A percentile compares a stretch with the other conserved stretches of the same genome.
Evolutionary conservation across 2,329 filamentous ascomycete species (phyloP).

Genomic region (Aspergillus fijiensis): DNA sequence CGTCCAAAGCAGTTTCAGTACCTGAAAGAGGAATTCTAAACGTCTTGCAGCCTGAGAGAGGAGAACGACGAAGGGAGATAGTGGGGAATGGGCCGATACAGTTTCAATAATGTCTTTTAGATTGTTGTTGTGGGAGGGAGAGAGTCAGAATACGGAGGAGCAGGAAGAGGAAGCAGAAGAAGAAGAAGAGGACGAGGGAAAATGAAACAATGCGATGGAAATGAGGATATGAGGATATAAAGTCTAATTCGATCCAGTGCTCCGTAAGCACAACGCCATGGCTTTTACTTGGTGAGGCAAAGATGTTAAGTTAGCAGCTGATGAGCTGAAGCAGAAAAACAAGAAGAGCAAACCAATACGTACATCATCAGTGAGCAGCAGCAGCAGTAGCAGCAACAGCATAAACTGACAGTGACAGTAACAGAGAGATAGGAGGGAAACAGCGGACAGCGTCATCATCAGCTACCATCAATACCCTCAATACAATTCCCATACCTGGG

Average conservation of each 20-base stretch:
- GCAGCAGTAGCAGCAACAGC: not conserved
- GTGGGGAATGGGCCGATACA: not conserved
- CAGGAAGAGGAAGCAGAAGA: constrained; percentile 6
- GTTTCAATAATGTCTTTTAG: not conserved
- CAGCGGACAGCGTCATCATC: not conserved
- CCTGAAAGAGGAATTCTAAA: not conserved
- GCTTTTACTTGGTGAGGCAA: not conserved
- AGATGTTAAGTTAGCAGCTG: not conserved
- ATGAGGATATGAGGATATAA: constrained; percentile 7
- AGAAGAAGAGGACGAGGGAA: no score
- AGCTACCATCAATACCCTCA: not conserved
- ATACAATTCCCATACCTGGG: not conserved
- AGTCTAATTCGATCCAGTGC: constrained; percentile 11
- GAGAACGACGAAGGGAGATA: not conserved
- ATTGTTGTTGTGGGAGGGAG: not conserved
- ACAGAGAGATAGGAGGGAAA: not conserved
- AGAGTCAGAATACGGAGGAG: not conserved
- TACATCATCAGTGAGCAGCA: no score
- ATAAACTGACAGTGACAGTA: not conserved
- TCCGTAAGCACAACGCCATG: not conserved
- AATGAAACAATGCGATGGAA: not conserved
- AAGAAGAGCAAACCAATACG: not conserved
- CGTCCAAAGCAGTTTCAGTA: not conserved
- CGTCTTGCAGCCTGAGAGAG: not conserved
- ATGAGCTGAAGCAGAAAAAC: not conserved